phyloP scores from a whole-genome alignment of 2,329 filamentous ascomycete species.

The Neonectria faginata region DNA sequence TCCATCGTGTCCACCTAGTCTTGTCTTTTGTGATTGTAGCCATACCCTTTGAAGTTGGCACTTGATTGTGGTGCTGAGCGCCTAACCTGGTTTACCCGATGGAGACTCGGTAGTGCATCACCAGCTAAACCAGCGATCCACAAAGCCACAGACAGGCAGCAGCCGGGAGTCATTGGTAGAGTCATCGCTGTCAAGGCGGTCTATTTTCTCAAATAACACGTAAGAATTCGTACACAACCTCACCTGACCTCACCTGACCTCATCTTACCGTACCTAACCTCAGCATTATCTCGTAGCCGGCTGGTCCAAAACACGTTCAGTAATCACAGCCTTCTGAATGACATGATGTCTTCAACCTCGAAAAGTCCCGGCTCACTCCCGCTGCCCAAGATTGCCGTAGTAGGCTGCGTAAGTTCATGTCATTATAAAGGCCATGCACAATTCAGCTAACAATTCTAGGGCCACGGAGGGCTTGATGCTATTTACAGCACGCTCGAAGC shows the following conservation, averaged over 20 bases:
- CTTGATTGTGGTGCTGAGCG: not conserved
- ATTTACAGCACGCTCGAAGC: constrained; percentile 24
- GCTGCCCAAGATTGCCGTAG: constrained; percentile 26
- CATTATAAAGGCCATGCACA: no score
- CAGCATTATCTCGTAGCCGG: not conserved
- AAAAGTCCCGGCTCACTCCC: not conserved
- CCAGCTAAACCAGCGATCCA: not conserved
- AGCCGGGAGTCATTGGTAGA: not conserved
- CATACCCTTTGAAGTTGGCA: no score
- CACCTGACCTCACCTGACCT: not conserved
- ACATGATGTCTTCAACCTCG: constrained; percentile 4
- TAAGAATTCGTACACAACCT: not conserved
- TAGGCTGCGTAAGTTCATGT: constrained; percentile 28
- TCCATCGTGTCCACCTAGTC: no score
- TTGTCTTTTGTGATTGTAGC: not conserved
- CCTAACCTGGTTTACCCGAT: constrained; percentile 13
- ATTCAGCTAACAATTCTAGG: no score
- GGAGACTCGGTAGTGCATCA: not conserved
- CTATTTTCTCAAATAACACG: not conserved
- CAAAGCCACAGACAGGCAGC: not conserved
- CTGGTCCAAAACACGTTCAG: not conserved
- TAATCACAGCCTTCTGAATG: not conserved
- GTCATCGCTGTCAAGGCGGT: no score
- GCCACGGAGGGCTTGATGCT: not conserved
- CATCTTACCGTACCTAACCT: not conserved